Conservation (phyloP, 23 red algal species). For the Chondrus crispus region DNA sequence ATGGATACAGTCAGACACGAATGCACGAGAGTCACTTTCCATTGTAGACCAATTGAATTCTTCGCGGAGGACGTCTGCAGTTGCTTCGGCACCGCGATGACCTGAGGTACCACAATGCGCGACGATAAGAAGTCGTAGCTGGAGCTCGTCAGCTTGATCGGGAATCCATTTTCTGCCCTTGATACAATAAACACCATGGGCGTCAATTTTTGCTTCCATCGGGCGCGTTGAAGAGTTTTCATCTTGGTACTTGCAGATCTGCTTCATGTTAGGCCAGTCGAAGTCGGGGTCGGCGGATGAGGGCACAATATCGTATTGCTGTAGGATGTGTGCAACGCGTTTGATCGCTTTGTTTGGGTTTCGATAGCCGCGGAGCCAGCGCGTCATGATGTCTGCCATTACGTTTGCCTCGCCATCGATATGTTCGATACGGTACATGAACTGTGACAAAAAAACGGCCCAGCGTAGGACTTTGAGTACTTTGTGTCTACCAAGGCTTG, state of each 20-base stretch:
- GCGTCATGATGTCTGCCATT: conserved; percentile 33
- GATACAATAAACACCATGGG: background rate
- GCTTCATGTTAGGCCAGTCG: background rate
- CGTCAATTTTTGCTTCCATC: background rate
- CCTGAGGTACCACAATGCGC: background rate
- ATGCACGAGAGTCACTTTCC: background rate
- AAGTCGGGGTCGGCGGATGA: background rate
- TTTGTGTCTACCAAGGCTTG: background rate
- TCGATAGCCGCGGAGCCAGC: conserved; percentile 1
- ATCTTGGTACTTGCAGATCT: background rate
- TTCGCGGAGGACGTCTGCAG: background rate
- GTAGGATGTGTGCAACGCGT: background rate
- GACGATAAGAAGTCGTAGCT: background rate
- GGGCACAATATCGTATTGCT: background rate
- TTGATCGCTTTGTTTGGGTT: background rate
- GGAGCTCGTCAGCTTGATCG: background rate
- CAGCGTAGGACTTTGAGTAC: conserved; percentile 27
- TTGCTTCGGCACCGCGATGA: conserved; percentile 4
- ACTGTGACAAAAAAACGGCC: conserved; percentile 27
- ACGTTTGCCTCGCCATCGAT: background rate
- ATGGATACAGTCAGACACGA: background rate
- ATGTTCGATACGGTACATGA: conserved; percentile 13
- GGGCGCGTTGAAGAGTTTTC: background rate
- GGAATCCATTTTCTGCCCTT: conserved; percentile 14
- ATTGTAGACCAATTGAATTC: background rate